Evolutionary conservation across 2,329 filamentous ascomycete genomes (phyloP).

Genomic region (Penicillium sp.): DNA sequence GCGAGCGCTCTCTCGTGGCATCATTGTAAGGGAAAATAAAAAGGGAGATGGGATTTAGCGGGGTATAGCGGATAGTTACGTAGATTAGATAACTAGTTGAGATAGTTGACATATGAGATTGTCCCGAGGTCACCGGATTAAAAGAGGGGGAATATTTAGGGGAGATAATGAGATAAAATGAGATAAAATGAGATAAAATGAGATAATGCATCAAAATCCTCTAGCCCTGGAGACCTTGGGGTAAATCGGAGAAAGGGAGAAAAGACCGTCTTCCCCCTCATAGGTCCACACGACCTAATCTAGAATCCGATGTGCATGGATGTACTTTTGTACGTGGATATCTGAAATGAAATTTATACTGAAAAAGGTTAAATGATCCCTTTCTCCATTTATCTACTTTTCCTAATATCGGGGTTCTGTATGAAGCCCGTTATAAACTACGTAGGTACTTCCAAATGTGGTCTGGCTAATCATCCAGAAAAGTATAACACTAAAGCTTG

Average conservation of each 20-base stretch:
- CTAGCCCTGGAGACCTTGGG: not conserved
- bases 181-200: no score
- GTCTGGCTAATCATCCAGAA: not conserved
- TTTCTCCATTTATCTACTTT: not conserved
- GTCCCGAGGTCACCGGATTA: not conserved
- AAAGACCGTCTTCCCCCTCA: not conserved
- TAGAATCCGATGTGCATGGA: not conserved
- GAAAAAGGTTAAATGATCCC: slow-evolving; percentile 18
- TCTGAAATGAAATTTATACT: slow-evolving; percentile 1
- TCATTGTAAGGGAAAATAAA: slow-evolving; percentile 15
- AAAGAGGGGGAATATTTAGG: not conserved
- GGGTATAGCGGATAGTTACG: not conserved
- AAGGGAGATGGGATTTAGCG: not conserved
- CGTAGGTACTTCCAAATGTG: not conserved
- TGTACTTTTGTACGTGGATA: no score
- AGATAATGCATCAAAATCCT: no score
- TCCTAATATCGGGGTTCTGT: not conserved
- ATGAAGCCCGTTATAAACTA: not conserved
- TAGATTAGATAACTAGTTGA: not conserved
- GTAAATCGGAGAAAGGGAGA: not conserved
- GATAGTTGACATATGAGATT: not conserved
- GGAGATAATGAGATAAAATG: not conserved
- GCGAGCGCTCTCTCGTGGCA: slow-evolving; percentile 31
- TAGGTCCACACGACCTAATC: not conserved
- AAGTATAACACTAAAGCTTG: not conserved